Conservation (phyloP, 78 protist species). For the Blattamonas nauphoetae region DNA sequence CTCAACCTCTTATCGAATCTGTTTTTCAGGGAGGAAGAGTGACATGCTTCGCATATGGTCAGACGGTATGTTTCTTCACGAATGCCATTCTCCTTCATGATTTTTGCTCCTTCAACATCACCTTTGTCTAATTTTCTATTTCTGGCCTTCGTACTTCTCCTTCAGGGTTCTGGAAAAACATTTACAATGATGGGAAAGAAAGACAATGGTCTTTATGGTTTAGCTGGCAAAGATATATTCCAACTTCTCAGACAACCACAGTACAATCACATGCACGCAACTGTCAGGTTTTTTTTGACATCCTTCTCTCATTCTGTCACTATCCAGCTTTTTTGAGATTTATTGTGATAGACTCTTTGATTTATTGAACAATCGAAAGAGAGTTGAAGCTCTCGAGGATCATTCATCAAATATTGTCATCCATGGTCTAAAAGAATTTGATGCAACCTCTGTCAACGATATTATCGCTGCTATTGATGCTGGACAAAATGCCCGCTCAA, state of each 20-base stretch:
- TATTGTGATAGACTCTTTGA: conserved; percentile 80
- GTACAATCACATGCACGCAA: conserved; percentile 3
- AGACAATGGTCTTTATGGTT: conserved; percentile 37
- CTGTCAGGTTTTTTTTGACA: neutral
- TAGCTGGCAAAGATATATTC: conserved; percentile 73
- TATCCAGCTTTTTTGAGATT: conserved; percentile 69
- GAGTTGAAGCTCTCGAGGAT: conserved; percentile 65
- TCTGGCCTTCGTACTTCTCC: neutral
- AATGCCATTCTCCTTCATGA: no score
- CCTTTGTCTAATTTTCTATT: neutral
- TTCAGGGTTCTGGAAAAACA: neutral
- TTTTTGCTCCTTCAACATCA: neutral
- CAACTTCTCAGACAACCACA: conserved; percentile 22
- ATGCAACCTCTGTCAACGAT: conserved; percentile 31
- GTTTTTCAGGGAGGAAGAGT: conserved; percentile 70
- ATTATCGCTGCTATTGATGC: conserved; percentile 49
- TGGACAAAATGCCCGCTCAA: conserved; percentile 35
- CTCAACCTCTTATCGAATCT: conserved; percentile 62
- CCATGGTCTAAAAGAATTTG: conserved; percentile 60
- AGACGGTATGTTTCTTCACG: conserved; percentile 61
- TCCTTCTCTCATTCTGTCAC: neutral
- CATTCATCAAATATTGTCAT: conserved; percentile 58
- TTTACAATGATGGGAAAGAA: neutral
- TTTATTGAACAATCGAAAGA: conserved; percentile 57
- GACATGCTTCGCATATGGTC: conserved; percentile 91